Conservation (phyloP, 768 basidiomycete genomes). For the Hortiboletus flavorubellus region DNA sequence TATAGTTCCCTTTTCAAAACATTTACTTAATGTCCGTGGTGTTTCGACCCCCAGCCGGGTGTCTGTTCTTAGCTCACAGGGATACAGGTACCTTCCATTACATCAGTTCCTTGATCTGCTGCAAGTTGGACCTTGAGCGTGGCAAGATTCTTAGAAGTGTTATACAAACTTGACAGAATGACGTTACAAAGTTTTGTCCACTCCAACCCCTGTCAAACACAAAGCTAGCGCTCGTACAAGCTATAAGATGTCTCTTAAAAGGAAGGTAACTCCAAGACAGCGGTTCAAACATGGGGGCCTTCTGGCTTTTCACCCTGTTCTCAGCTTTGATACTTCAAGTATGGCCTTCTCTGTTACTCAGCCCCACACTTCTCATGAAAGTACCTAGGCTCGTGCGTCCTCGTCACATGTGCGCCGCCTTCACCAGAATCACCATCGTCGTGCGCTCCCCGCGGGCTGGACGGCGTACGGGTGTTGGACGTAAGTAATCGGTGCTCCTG, state of each 20-base stretch:
- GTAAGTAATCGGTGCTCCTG: constrained; percentile 33
- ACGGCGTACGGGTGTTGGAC: constrained; percentile 58
- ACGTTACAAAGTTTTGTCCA: background rate
- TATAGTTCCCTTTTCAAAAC: too few relatives aligned
- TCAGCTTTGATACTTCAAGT: constrained; percentile 5
- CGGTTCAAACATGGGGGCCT: constrained; percentile 6
- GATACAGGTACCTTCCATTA: background rate
- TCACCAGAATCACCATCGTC: constrained; percentile 5
- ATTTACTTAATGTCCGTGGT: background rate
- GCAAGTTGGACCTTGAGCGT: background rate
- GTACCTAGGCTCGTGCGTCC: constrained; percentile 8
- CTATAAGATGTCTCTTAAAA: constrained; percentile 13
- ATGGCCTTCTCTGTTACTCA: background rate
- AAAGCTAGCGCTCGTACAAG: constrained; percentile 4
- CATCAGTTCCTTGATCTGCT: background rate
- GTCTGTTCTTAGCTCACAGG: background rate
- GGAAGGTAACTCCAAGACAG: background rate
- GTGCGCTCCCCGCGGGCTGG: constrained; percentile 52
- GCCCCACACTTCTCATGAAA: constrained; percentile 1
- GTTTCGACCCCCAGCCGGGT: background rate
- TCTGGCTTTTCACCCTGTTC: constrained; percentile 1
- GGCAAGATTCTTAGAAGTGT: too few relatives aligned
- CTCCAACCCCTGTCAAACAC: background rate
- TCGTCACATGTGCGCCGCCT: background rate
- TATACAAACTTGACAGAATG: background rate